Evolutionary conservation across 768 basidiomycete genomes (phyloP).

Genomic region (Suillus ampliporus): DNA sequence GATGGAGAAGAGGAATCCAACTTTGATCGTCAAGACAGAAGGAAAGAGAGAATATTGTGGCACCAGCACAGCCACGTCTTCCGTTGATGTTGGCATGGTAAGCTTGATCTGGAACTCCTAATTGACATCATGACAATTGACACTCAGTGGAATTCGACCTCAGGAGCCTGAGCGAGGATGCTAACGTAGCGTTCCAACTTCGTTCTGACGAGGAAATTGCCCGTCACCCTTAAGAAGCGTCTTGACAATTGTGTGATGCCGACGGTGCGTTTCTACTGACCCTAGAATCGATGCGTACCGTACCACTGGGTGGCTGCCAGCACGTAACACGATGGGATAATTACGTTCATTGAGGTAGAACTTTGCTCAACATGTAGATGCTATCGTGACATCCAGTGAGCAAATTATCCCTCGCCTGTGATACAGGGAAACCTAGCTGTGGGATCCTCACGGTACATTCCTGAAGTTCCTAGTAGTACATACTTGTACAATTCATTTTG

Average conservation of each 20-base stretch:
- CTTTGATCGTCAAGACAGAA: conserved; percentile 2
- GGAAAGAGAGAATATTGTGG: neutral
- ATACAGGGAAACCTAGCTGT: no score
- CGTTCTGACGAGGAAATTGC: neutral
- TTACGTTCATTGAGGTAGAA: neutral
- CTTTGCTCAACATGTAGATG: no score
- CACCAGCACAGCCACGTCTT: neutral
- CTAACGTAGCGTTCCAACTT: no score
- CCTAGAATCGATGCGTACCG: no score
- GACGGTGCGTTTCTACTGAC: no score
- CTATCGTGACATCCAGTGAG: no score
- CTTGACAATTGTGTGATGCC: no score
- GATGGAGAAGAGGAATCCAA: neutral
- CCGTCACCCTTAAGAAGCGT: neutral
- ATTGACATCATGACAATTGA: neutral
- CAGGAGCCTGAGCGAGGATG: neutral
- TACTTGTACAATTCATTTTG: neutral
- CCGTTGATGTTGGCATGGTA: neutral
- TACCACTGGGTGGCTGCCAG: no score
- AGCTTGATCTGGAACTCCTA: neutral
- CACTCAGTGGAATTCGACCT: neutral
- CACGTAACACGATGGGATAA: neutral
- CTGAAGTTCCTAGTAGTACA: neutral
- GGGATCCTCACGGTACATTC: neutral
- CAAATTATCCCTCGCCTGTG: neutral